Base-by-base conservation (phyloP, 257 asterid species). In the Nicotiana undulata region DNA sequence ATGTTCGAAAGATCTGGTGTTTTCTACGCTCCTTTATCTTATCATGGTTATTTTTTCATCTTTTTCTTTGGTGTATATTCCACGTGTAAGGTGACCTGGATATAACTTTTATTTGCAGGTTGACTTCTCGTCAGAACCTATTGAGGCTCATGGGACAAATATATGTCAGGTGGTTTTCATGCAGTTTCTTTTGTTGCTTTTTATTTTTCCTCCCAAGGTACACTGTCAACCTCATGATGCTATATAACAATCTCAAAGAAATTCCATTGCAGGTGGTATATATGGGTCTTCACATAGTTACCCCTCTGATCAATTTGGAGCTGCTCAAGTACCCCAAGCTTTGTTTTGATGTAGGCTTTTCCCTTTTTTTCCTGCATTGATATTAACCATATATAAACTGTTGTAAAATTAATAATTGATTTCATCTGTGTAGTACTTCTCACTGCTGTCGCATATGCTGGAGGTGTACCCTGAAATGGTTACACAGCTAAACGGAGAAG, bases 1-100 rank as follows among this genome's bases (percentile, higher is more conserved):
- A 77, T 95, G 99, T 87, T 92, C 99, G 26, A 93, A 95, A 86
- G 99, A 93, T 89, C 77, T 95, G 93, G 98, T 95, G 88, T 83
- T 82, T 84, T 49, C 79, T 84, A 51, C 66, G 5, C 3, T 32
- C 63, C 31, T 28, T 52, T 75, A n/a, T 16, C 53, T 31, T 81
- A 67, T 55, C 18, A 80, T 63, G 22, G 13, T 40, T 64, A 28
- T 10, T 4, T 32, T 26, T 60, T 16, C 11, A 46, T 63, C 82
- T 79, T 22, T 64, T 67, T 11, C 61, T 29, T 63, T 66, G 55
- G 22, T 81, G 67, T 80, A n/a, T 59, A 55, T 18, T 56, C 80
- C 61, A 74, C 16, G 66, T 70, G 51, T 32, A 76, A 75, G 79
- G 83, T 65, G 82, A 72, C 80, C 51, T 79, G 34, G 81, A 82